These are phyloP conservation scores for Speleostelium caveatum DNA, from an alignment of 78 protist genomes.

Conservation along the genomic window DNA sequence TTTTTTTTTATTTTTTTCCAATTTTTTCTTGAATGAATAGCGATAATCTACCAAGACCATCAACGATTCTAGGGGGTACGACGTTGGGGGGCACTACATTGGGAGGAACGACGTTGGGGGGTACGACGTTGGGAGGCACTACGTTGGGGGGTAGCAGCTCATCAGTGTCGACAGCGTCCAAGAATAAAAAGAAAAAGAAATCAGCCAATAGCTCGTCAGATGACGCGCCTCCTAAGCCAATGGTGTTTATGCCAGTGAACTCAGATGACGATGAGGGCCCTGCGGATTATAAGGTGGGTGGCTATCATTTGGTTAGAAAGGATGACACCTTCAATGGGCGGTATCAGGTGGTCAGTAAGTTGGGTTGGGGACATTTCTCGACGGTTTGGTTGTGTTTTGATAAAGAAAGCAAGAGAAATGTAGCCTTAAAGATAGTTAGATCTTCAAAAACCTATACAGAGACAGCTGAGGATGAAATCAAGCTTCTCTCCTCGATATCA, in stretches of 20 bases:
- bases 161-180: not conserved
- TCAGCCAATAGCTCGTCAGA: not conserved
- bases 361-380: slow-evolving; percentile 99
- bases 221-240: not conserved
- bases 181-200: not conserved
- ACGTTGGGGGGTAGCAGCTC: slow-evolving; percentile 8
- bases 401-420: slow-evolving; percentile 16
- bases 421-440: slow-evolving; percentile 93
- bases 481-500: slow-evolving; percentile 59
- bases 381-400: slow-evolving; percentile 98
- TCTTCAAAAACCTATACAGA: slow-evolving; percentile 92
- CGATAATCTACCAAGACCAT: no score
- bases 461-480: slow-evolving; percentile 94
- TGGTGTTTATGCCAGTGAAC: slow-evolving; percentile 9
- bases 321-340: slow-evolving; percentile 91
- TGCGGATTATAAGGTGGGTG: slow-evolving; percentile 87
- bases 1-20: not conserved
- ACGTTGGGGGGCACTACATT: slow-evolving; percentile 1
- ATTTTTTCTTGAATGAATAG: no score
- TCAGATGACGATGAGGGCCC: slow-evolving; percentile 45
- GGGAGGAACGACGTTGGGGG: slow-evolving; percentile 22
- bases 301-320: slow-evolving; percentile 94
- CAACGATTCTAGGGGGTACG: no score
- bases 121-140: slow-evolving; percentile 33
- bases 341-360: slow-evolving; percentile 88